phyloP scores from a whole-genome alignment of 2,329 filamentous ascomycete species.

The Cyclaneusma minus region DNA sequence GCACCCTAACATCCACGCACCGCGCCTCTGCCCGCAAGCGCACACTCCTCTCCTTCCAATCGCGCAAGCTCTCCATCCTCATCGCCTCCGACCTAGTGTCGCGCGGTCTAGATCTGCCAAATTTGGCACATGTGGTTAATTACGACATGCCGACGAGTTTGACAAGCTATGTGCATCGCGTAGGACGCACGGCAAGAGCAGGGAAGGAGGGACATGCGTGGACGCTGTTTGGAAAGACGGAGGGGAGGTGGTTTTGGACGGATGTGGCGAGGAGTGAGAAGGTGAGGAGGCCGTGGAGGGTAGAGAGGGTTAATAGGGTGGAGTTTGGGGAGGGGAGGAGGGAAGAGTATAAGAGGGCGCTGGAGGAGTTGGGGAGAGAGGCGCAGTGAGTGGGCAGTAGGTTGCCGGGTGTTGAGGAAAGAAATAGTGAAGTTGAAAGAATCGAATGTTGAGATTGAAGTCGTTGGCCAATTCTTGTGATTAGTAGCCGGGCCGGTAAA shows the following conservation, averaged over 20 bases:
- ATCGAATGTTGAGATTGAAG: too few species aligned
- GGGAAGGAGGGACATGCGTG: slow-evolving; percentile 63
- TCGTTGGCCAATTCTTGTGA: too few species aligned
- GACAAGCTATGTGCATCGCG: slow-evolving; percentile 77
- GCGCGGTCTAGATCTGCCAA: slow-evolving; percentile 70
- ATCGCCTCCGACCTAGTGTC: slow-evolving; percentile 90
- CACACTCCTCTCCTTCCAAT: slow-evolving; percentile 49
- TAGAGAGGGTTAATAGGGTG: slow-evolving; percentile 26
- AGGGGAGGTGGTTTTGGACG: slow-evolving; percentile 78
- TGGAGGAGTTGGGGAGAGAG: slow-evolving; percentile 47
- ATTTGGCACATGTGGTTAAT: slow-evolving; percentile 75
- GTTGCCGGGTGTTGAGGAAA: too few species aligned
- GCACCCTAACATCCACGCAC: slow-evolving; percentile 63
- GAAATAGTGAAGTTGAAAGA: too few species aligned
- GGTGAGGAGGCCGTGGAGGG: slow-evolving; percentile 29
- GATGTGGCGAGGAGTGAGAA: slow-evolving; percentile 49
- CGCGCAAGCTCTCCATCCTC: slow-evolving; percentile 52
- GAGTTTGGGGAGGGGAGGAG: slow-evolving; percentile 23
- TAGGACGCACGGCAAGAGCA: slow-evolving; percentile 79
- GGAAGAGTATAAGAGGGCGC: slow-evolving; percentile 31
- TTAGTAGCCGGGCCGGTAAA: too few species aligned
- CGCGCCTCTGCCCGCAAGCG: slow-evolving; percentile 55
- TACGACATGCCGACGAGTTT: slow-evolving; percentile 79
- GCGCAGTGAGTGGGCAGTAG: too few species aligned
- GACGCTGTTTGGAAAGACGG: slow-evolving; percentile 69